A percentile compares a stretch with the other conserved stretches of the same genome.
phyloP scores from a whole-genome alignment of 2,329 filamentous ascomycete genomes.

The Xylariales sp. region DNA sequence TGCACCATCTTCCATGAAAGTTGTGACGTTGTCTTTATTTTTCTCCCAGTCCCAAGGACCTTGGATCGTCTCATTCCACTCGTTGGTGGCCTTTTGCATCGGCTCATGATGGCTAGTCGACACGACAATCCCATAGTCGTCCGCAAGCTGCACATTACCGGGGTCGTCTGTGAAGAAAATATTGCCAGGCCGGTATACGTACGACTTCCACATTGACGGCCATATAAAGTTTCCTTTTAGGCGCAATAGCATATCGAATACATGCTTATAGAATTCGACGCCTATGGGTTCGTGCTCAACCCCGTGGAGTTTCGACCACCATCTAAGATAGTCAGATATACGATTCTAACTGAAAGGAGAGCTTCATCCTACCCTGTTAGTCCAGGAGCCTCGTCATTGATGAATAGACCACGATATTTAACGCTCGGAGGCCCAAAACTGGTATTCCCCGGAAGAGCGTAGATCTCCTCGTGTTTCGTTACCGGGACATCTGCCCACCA shows the following conservation, averaged over 20 bases:
- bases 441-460: slow-evolving; percentile 60
- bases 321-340: slow-evolving; percentile 60
- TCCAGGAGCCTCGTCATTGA: slow-evolving; percentile 72
- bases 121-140: slow-evolving; percentile 73
- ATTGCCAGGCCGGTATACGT: slow-evolving; percentile 58
- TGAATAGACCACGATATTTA: slow-evolving; percentile 70
- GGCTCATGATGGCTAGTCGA: slow-evolving; percentile 74
- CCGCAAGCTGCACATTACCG: slow-evolving; percentile 67
- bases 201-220: slow-evolving; percentile 72
- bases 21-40: slow-evolving; percentile 65
- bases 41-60: slow-evolving; percentile 71
- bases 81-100: slow-evolving; percentile 69
- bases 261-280: slow-evolving; percentile 67
- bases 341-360: slow-evolving; percentile 43
- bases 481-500: slow-evolving; percentile 70
- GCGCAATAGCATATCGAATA: slow-evolving; percentile 72
- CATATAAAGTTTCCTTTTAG: slow-evolving; percentile 74
- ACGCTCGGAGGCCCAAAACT: slow-evolving; percentile 65
- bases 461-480: slow-evolving; percentile 61
- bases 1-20: slow-evolving; percentile 68
- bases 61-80: slow-evolving; percentile 55
- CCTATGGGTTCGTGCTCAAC: slow-evolving; percentile 60
- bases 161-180: slow-evolving; percentile 73
- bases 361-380: slow-evolving; percentile 51
- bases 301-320: slow-evolving; percentile 65